These are phyloP conservation scores for Tricholoma matsutake DNA, from an alignment of 768 basidiomycete species.

Conservation along the genomic window DNA sequence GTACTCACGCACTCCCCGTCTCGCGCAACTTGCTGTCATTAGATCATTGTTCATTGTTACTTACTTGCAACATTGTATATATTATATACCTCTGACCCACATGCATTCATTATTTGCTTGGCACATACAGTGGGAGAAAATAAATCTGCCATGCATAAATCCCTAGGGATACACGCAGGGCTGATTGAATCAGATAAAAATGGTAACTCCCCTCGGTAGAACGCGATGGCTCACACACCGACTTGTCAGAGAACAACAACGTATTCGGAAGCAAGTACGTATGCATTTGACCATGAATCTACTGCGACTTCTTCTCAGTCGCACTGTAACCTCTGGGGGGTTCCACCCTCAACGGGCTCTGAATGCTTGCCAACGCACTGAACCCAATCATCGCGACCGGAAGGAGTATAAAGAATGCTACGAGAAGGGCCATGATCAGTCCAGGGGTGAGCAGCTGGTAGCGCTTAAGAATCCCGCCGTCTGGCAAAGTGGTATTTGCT, in stretches of 20 bases:
- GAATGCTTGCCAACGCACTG: slow-evolving; percentile 67
- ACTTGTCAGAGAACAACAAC: not conserved
- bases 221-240: no score
- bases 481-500: slow-evolving; percentile 36
- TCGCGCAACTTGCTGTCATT: not conserved
- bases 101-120: not conserved
- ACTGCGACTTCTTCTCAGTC: slow-evolving; percentile 72
- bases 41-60: not conserved
- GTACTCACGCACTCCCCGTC: not conserved
- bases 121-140: no score
- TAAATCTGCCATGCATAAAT: no score
- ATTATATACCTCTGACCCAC: not conserved
- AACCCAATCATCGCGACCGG: slow-evolving; percentile 66
- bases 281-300: not conserved
- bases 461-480: slow-evolving; percentile 62
- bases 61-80: not conserved
- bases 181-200: no score
- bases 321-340: slow-evolving; percentile 65
- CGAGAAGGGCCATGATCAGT: slow-evolving; percentile 62
- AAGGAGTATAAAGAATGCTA: slow-evolving; percentile 63
- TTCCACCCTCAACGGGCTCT: slow-evolving; percentile 62
- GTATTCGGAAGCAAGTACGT: not conserved
- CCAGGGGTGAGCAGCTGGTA: slow-evolving; percentile 80
- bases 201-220: no score
- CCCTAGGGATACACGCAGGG: no score